Conservation (phyloP, 192 early-diverging fungal species). For the Mortierella hygrophila region DNA sequence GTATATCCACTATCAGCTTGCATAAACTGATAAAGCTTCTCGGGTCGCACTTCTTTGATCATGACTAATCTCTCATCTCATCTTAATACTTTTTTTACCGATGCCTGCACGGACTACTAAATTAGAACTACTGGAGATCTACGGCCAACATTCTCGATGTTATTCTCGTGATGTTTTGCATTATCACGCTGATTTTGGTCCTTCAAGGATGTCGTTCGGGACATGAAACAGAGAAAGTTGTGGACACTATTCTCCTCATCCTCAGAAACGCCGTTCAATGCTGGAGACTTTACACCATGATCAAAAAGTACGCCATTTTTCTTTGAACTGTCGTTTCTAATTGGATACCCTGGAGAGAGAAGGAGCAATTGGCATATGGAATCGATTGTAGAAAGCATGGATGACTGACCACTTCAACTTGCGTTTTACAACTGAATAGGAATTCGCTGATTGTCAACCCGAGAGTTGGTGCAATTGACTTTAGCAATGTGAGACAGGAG, state of each 20-base stretch:
- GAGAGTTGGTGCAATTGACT: constrained; percentile 38
- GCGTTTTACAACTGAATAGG: not conserved
- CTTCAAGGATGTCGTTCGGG: constrained; percentile 73
- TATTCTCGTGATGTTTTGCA: constrained; percentile 75
- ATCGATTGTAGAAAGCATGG: not conserved
- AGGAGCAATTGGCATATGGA: not conserved
- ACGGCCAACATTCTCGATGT: constrained; percentile 83
- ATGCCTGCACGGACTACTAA: not conserved
- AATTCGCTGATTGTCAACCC: constrained; percentile 52
- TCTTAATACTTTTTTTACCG: not conserved
- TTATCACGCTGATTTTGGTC: constrained; percentile 75
- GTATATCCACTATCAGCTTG: constrained; percentile 54
- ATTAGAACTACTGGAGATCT: constrained; percentile 71
- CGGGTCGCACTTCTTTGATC: not conserved
- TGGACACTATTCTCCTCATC: constrained; percentile 80
- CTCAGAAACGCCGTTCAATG: constrained; percentile 80
- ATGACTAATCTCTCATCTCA: not conserved
- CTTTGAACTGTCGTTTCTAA: not conserved
- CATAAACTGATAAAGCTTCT: not conserved
- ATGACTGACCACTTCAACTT: not conserved
- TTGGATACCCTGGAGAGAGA: not conserved
- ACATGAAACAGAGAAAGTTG: constrained; percentile 74
- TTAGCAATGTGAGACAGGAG: constrained; percentile 34
- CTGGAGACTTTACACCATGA: constrained; percentile 75
- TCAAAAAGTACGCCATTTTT: constrained; percentile 65